Conservation (phyloP, 2,329 filamentous ascomycete species). For the Nemania sp. region DNA sequence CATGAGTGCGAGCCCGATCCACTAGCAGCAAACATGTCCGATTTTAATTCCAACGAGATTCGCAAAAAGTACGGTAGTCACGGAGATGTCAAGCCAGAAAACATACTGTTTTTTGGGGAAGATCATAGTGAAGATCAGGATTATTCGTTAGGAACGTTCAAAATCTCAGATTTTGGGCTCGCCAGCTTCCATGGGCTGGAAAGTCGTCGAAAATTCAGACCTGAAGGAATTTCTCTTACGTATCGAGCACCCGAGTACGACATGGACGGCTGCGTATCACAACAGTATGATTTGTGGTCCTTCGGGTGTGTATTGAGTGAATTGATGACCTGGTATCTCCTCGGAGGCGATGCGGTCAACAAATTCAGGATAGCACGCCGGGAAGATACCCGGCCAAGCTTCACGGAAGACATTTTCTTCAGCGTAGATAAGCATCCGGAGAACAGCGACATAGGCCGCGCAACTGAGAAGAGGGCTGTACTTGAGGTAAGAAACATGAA, state of each 20-base stretch:
- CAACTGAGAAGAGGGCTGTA: neutral
- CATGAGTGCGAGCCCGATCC: neutral
- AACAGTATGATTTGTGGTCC: neutral
- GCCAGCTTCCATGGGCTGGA: neutral
- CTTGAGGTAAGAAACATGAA: neutral
- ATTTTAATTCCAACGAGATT: neutral
- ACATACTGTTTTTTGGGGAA: neutral
- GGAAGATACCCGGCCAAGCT: neutral
- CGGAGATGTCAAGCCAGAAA: neutral
- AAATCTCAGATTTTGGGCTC: neutral
- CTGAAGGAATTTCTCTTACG: neutral
- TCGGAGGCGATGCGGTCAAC: neutral
- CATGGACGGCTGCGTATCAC: neutral
- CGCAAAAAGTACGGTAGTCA: neutral
- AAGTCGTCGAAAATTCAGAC: neutral
- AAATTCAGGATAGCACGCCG: neutral
- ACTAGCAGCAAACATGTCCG: neutral
- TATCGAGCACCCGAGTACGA: neutral
- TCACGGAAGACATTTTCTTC: neutral
- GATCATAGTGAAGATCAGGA: neutral
- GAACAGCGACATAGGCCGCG: neutral
- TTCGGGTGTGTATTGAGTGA: neutral
- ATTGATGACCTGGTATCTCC: neutral
- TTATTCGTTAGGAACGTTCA: neutral
- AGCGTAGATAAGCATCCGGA: neutral